Conservation (phyloP, 2,329 filamentous ascomycete species). For the Cordyceps cicadae region DNA sequence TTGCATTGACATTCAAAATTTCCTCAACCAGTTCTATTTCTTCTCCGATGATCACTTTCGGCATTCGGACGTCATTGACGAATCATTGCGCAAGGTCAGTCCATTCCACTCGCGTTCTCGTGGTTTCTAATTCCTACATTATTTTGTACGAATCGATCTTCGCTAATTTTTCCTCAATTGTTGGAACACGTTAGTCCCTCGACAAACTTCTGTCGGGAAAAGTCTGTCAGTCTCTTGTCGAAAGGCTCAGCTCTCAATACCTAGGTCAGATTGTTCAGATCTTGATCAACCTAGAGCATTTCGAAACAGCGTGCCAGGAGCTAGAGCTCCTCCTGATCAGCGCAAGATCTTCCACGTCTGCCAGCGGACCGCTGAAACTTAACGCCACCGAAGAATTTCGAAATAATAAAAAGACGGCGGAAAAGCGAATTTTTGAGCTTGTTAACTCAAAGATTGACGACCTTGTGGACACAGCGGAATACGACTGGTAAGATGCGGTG, state of each 20-base stretch:
- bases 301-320: slow-evolving; percentile 86
- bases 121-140: background rate
- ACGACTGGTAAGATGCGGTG: slow-evolving; percentile 62
- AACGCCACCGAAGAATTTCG: slow-evolving; percentile 80
- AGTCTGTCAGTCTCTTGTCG: slow-evolving; percentile 83
- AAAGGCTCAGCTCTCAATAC: slow-evolving; percentile 84
- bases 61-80: slow-evolving; percentile 81
- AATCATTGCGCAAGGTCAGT: slow-evolving; percentile 68
- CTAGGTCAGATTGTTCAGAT: slow-evolving; percentile 98
- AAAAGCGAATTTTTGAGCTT: slow-evolving; percentile 95
- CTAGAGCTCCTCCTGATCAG: slow-evolving; percentile 79
- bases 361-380: slow-evolving; percentile 70
- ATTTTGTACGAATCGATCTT: too few species aligned
- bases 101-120: background rate
- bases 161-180: background rate
- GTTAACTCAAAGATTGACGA: slow-evolving; percentile 99
- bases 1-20: slow-evolving; percentile 96
- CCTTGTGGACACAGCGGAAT: slow-evolving; percentile 91
- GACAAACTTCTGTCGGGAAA: slow-evolving; percentile 90
- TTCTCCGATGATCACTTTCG: slow-evolving; percentile 96
- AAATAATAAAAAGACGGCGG: slow-evolving; percentile 87
- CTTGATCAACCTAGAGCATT: slow-evolving; percentile 93
- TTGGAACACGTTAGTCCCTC: slow-evolving; percentile 51
- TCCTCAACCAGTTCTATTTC: slow-evolving; percentile 96
- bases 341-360: slow-evolving; percentile 72